These are phyloP conservation scores for Puccinia horiana DNA, from an alignment of 1,284 basidiomycete species.

Conservation along the genomic window DNA sequence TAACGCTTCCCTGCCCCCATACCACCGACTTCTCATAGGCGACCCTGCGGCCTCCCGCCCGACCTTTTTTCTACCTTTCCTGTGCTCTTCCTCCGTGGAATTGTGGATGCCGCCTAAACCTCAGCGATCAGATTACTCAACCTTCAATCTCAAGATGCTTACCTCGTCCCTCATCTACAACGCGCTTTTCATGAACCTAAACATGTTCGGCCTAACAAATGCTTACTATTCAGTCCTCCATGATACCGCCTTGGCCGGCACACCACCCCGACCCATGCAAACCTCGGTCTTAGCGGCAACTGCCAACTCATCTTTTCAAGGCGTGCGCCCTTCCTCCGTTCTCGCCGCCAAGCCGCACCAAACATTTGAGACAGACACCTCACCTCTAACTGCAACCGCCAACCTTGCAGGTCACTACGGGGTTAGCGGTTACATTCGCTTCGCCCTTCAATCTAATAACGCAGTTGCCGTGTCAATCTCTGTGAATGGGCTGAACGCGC, in stretches of 20 bases:
- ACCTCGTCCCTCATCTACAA: background rate
- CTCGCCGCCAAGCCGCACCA: too few species aligned
- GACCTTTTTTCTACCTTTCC: background rate
- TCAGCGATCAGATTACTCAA: background rate
- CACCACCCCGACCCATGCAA: background rate
- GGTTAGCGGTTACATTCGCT: conserved; percentile 27
- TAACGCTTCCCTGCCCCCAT: background rate
- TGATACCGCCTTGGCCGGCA: background rate
- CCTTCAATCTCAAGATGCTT: background rate
- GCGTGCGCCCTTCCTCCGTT: too few species aligned
- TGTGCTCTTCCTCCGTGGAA: background rate
- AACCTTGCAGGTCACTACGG: conserved; percentile 29
- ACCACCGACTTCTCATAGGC: background rate
- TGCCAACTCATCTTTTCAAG: too few species aligned
- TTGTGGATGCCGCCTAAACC: background rate
- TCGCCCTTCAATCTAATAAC: conserved; percentile 21
- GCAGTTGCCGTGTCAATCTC: conserved; percentile 27
- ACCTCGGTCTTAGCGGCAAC: background rate
- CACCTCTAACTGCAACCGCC: conserved; percentile 10
- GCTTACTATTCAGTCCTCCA: background rate
- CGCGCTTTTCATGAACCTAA: background rate
- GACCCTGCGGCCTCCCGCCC: background rate
- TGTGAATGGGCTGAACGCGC: conserved; percentile 27
- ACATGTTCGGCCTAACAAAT: background rate
- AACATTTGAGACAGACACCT: too few species aligned